phyloP scores from a whole-genome alignment of 108 stramenopile genomes.

The Cyclotella distinguenda region DNA sequence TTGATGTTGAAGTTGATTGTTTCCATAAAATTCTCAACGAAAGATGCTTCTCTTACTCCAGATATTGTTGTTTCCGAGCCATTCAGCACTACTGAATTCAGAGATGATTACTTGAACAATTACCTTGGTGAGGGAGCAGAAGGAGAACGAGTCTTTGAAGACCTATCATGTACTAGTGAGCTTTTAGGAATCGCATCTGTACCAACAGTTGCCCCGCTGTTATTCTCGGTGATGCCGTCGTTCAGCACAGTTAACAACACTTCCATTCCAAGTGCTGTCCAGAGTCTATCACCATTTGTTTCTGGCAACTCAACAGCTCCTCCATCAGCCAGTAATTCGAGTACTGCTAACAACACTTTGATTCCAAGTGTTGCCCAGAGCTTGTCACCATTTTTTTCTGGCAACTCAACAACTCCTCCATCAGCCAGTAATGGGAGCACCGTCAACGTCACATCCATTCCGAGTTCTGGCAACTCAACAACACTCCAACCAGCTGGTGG shows the following conservation, averaged over 20 bases:
- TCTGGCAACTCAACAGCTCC: too few relatives aligned
- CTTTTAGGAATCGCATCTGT: not conserved
- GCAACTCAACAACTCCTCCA: too few relatives aligned
- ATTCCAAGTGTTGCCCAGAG: not conserved
- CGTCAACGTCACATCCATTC: not conserved
- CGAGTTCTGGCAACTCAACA: not conserved
- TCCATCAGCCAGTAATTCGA: too few relatives aligned
- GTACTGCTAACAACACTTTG: too few relatives aligned
- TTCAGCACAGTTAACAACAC: not conserved
- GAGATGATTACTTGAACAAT: conserved; percentile 29
- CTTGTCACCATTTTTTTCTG: not conserved
- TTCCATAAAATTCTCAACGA: conserved; percentile 3
- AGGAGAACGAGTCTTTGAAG: conserved; percentile 11
- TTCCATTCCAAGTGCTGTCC: not conserved
- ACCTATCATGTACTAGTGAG: conserved; percentile 23
- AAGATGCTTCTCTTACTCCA: not conserved
- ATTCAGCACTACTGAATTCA: conserved; percentile 14
- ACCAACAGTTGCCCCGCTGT: not conserved
- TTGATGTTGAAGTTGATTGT: conserved; percentile 6
- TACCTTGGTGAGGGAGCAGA: conserved; percentile 4
- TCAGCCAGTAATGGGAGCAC: not conserved
- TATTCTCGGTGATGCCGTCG: conserved; percentile 3
- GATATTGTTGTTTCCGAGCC: conserved; percentile 7
- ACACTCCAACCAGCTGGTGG: too few relatives aligned
- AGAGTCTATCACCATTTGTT: too few relatives aligned